Evolutionary conservation across 192 early-diverging fungal species (phyloP).

Genomic region (Spizellomyces punctatus): DNA sequence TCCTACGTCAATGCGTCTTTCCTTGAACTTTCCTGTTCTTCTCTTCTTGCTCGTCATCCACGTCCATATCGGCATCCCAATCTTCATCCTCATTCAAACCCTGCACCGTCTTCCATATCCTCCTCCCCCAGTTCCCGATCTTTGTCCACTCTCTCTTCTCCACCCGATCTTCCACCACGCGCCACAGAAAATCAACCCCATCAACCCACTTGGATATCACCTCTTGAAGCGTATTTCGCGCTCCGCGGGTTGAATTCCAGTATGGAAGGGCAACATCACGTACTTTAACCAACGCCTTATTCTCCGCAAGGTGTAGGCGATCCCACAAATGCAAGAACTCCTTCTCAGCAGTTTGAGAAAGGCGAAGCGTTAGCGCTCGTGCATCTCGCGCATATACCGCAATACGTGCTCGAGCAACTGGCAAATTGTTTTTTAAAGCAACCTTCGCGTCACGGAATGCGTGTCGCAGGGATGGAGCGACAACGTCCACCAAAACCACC

Average conservation of each 20-base stretch:
- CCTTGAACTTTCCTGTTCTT: too few species aligned
- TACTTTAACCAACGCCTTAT: not conserved
- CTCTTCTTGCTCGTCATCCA: too few species aligned
- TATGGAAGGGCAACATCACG: not conserved
- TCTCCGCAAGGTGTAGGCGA: not conserved
- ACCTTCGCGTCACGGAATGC: not conserved
- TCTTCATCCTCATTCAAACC: too few species aligned
- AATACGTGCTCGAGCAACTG: not conserved
- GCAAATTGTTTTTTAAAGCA: not conserved
- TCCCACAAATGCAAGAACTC: not conserved
- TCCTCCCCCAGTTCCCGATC: too few species aligned
- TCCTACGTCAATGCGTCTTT: too few species aligned
- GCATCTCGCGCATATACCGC: not conserved
- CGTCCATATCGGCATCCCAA: too few species aligned
- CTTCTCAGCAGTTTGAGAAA: not conserved
- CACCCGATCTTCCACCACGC: conserved; percentile 18
- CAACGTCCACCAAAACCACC: not conserved
- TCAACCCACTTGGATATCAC: not conserved
- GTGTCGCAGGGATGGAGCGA: not conserved
- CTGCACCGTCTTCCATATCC: too few species aligned
- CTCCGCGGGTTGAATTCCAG: not conserved
- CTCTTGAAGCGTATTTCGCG: not conserved
- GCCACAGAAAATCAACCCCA: conserved; percentile 19
- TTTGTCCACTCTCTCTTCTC: conserved; percentile 8
- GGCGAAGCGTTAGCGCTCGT: not conserved